Conservation (phyloP, 805 yeast species). For the Helenozyma baotianmanensis region DNA sequence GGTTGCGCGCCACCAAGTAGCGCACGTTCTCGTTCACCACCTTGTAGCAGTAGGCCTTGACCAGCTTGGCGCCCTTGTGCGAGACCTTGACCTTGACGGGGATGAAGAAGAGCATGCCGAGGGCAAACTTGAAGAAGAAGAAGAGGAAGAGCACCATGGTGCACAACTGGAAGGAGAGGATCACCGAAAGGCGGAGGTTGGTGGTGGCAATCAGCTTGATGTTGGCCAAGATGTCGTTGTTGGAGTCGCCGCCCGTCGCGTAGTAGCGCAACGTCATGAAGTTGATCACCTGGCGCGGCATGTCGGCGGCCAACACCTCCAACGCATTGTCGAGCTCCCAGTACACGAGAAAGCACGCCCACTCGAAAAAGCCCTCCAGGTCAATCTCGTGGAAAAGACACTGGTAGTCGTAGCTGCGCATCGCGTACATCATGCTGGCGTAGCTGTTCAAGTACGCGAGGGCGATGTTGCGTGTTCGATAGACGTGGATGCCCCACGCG, state of each 20-base stretch:
- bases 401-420: conserved; percentile 56
- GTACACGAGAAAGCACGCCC: conserved; percentile 61
- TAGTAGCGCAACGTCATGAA: conserved; percentile 60
- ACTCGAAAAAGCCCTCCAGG: conserved; percentile 57
- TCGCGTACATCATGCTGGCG: conserved; percentile 54
- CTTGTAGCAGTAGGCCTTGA: conserved; percentile 59
- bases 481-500: conserved; percentile 54
- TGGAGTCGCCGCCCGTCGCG: conserved; percentile 43
- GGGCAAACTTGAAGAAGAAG: conserved; percentile 51
- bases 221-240: conserved; percentile 41
- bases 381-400: conserved; percentile 71
- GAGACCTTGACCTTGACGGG: conserved; percentile 48
- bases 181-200: conserved; percentile 63
- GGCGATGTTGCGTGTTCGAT: conserved; percentile 60
- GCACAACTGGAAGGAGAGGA: conserved; percentile 69
- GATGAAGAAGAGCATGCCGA: conserved; percentile 50
- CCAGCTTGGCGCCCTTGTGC: conserved; percentile 33
- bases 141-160: conserved; percentile 72
- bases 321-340: conserved; percentile 61
- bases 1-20: conserved; percentile 41
- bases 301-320: conserved; percentile 65
- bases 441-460: conserved; percentile 63
- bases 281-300: conserved; percentile 84
- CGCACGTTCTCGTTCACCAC: conserved; percentile 57
- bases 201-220: conserved; percentile 55